Conservation (phyloP, 1,284 basidiomycete species). For the Marasmius fiardii region DNA sequence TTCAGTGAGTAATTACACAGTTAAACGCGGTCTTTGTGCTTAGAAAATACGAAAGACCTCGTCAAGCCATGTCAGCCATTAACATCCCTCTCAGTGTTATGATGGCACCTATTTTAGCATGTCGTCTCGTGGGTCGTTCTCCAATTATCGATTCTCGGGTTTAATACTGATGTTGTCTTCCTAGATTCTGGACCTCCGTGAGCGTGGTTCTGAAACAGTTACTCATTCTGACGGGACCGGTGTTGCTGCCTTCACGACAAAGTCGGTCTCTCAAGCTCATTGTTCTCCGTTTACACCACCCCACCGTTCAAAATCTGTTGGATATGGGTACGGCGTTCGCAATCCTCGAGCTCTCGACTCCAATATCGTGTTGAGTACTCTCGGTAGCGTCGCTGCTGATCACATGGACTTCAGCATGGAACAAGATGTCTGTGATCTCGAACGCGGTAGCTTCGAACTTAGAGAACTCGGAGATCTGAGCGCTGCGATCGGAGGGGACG, state of each 20-base stretch:
- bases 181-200: slow-evolving; percentile 72
- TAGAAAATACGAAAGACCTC: slow-evolving; percentile 46
- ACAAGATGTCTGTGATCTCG: slow-evolving; percentile 53
- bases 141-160: not conserved
- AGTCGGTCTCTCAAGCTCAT: slow-evolving; percentile 45
- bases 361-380: slow-evolving; percentile 64
- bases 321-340: slow-evolving; percentile 20
- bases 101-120: slow-evolving; percentile 75
- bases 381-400: slow-evolving; percentile 60
- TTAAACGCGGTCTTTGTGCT: slow-evolving; percentile 12
- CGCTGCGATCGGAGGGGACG: slow-evolving; percentile 44
- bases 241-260: slow-evolving; percentile 57
- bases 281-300: slow-evolving; percentile 49
- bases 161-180: slow-evolving; percentile 6
- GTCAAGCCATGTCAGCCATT: slow-evolving; percentile 77
- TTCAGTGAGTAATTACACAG: slow-evolving; percentile 50
- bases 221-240: slow-evolving; percentile 65
- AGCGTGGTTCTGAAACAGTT: slow-evolving; percentile 72
- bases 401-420: slow-evolving; percentile 41
- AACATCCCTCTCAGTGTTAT: slow-evolving; percentile 84
- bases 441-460: slow-evolving; percentile 45
- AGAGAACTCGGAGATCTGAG: slow-evolving; percentile 38
- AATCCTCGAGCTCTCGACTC: slow-evolving; percentile 44
- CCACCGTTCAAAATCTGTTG: slow-evolving; percentile 34
- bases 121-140: slow-evolving; percentile 56